Base-by-base conservation (phyloP, 1,284 basidiomycete species). In the Ceraceosorus guamensis region DNA sequence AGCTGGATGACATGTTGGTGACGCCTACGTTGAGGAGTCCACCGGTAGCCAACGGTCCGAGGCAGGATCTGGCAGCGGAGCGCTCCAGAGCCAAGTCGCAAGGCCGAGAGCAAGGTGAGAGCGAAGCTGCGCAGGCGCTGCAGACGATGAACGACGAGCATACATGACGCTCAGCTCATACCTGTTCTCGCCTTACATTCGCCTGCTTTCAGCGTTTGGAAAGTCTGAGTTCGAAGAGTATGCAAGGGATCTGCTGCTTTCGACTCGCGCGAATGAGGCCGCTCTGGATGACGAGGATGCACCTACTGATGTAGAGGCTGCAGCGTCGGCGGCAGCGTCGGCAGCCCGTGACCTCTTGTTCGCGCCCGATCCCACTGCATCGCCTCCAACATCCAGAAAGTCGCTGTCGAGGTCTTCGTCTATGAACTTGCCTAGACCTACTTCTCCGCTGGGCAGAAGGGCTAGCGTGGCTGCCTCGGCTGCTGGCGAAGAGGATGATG, bases 401-500 rank as follows among this genome's bases (percentile, higher is more conserved):
- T 43, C 41, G 41, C 41, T 43, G 13, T 43, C 41, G 41, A 13
- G 13, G 41, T 43, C 41, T 43, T 43, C 41, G 41, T 43, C 41
- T 43, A 16, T 24, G 24, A 11, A 11, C 39, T 11, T 11, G 39
- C 39, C 39, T 11, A 41, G 39, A 41, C 39, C 39, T 41, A 41
- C 10, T 16, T 30, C n/a, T 16, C 48, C 48, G 35, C 18, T 50
- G 5, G 32, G 48, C 18, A 7, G 78, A 79, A 55, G 74, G 77
- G 49, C 66, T 78, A 1, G 68, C 77, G 34, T 60, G 64, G 13
- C 78, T 75, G 2, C 62, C 76, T 46, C 78, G 77, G 60, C 73
- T 75, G 63, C 70, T 76, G 63, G 66, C 71, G 62, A 78, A 82
- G 63, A 55, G 78, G 54, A 76, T 78, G 72, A 64, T 76, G 79